phyloP scores from a whole-genome alignment of 2,329 filamentous ascomycete genomes.

The Ascochyta clinopodiicola region DNA sequence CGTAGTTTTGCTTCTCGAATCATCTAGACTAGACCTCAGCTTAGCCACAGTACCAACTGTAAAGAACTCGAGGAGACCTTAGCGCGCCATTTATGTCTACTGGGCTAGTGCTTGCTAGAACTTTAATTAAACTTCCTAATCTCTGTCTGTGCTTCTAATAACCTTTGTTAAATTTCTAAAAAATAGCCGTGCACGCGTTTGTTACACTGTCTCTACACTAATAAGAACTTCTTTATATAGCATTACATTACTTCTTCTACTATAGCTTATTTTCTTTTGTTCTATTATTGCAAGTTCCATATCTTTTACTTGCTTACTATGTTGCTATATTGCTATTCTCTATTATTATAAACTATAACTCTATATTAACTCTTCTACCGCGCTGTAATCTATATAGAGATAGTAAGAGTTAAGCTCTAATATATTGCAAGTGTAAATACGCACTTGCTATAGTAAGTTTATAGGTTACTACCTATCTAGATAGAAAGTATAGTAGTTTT shows the following conservation, averaged over 20 bases:
- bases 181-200: no score
- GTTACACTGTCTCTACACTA: not conserved
- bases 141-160: constrained; percentile 7
- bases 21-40: no score
- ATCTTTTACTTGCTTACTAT: constrained; percentile 1
- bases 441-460: not conserved
- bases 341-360: not conserved
- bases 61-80: no score
- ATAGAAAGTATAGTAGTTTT: constrained; percentile 3
- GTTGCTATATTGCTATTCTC: not conserved
- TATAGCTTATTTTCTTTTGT: not conserved
- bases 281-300: not conserved
- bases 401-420: not conserved
- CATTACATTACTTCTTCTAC: not conserved
- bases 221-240: not conserved
- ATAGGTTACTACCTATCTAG: constrained; percentile 3
- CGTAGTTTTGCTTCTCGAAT: no score
- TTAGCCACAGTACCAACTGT: no score
- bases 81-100: no score
- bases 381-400: not conserved
- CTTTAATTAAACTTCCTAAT: constrained; percentile 11
- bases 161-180: constrained; percentile 8
- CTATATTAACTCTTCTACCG: not conserved
- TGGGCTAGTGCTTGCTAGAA: constrained; percentile 11
- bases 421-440: no score